These are phyloP conservation scores for Leccinum truebloodii DNA, from an alignment of 768 basidiomycete genomes.

Conservation along the genomic window DNA sequence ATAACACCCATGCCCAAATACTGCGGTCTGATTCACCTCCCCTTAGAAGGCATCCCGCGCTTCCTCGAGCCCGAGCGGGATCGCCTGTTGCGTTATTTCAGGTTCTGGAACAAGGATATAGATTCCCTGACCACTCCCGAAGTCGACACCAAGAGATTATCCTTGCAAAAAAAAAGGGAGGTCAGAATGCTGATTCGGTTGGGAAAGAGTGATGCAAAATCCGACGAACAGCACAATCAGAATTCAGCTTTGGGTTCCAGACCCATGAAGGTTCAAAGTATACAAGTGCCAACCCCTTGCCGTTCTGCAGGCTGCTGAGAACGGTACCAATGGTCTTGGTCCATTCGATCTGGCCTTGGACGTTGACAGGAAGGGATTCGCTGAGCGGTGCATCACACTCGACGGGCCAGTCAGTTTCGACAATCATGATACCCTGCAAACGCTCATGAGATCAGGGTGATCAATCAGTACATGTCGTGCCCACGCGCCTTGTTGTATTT, in stretches of 20 bases:
- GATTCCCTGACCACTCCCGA: constrained; percentile 9
- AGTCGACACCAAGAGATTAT: constrained; percentile 10
- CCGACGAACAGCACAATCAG: constrained; percentile 13
- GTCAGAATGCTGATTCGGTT: neutral
- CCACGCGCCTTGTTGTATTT: constrained; percentile 10
- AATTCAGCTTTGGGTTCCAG: constrained; percentile 6
- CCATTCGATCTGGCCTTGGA: constrained; percentile 15
- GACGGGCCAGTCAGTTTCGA: constrained; percentile 16
- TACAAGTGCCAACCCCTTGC: constrained; percentile 14
- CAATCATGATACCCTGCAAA: constrained; percentile 12
- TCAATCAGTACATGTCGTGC: neutral
- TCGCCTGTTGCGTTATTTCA: neutral
- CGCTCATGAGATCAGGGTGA: constrained; percentile 2
- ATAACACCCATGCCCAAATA: neutral
- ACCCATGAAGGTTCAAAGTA: constrained; percentile 16
- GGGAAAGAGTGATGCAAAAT: neutral
- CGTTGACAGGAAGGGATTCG: constrained; percentile 8
- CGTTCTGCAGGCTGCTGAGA: neutral
- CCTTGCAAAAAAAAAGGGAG: neutral
- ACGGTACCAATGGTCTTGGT: neutral
- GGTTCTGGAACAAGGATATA: neutral
- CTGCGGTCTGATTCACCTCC: neutral
- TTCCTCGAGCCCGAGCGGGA: neutral
- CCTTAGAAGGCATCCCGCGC: neutral
- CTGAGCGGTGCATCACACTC: constrained; percentile 6